Evolutionary conservation across 2,329 filamentous ascomycete species (phyloP).

Genomic region (Fusarium sulawesiense): DNA sequence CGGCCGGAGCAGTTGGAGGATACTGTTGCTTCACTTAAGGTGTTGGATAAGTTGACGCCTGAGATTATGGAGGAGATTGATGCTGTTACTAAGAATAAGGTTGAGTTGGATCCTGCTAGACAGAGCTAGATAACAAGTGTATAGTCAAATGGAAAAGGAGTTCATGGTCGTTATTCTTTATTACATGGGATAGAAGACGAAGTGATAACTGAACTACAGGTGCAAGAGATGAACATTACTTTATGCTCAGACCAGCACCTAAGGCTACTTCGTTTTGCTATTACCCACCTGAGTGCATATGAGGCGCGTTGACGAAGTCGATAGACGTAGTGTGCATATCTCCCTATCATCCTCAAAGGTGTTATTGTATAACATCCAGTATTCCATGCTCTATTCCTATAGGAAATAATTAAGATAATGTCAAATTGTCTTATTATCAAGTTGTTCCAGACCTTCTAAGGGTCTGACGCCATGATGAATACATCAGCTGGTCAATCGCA

Average conservation of each 20-base stretch:
- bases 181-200: fast-evolving
- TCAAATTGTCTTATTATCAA: fast-evolving
- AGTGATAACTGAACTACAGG: neutral
- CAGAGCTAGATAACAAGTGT: conserved; percentile 24
- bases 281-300: neutral
- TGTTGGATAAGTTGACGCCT: conserved; percentile 61
- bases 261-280: no score
- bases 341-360: no score
- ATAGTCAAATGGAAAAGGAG: neutral
- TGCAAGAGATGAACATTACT: no score
- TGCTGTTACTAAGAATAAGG: conserved; percentile 52
- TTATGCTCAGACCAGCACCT: no score
- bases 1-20: conserved; percentile 63
- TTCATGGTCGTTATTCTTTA: neutral
- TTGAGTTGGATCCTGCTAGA: conserved; percentile 42
- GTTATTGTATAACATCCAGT: no score
- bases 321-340: no score
- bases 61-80: conserved; percentile 65
- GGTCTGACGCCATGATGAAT: no score
- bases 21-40: conserved; percentile 60
- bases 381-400: no score
- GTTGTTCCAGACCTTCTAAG: no score
- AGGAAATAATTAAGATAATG: neutral
- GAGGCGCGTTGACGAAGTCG: no score
- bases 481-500: fast-evolving